Evolutionary conservation across 345 rosid genomes (phyloP).

Genomic region (Eucalyptus shirleyi): DNA sequence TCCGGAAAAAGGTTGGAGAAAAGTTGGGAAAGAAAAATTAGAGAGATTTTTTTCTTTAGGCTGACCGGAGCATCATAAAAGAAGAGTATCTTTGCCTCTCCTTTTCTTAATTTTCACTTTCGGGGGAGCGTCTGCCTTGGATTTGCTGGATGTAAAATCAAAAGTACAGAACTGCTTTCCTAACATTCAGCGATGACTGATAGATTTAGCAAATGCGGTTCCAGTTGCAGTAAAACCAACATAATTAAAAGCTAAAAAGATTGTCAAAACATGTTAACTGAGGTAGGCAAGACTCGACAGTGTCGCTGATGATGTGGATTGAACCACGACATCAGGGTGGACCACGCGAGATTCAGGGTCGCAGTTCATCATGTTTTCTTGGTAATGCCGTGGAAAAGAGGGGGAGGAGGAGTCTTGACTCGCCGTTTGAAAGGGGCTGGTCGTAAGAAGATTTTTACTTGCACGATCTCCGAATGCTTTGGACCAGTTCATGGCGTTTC

Average conservation of each 20-base stretch:
- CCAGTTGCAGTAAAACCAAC: not conserved
- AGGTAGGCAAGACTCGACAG: not conserved
- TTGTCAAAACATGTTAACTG: not conserved
- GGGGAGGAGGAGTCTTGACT: not conserved
- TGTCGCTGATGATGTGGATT: not conserved
- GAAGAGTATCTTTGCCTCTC: not conserved
- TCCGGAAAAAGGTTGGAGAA: not conserved
- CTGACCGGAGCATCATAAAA: not conserved
- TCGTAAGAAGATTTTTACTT: not conserved
- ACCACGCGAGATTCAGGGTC: not conserved
- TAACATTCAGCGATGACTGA: constrained; percentile 4
- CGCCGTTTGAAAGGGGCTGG: not conserved
- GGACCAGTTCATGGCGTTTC: not conserved
- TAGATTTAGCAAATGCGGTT: not conserved
- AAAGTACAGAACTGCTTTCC: constrained; percentile 3
- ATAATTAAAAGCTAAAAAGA: not conserved
- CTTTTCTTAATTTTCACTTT: not conserved
- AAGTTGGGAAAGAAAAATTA: not conserved
- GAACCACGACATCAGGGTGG: not conserved
- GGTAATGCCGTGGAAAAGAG: not conserved
- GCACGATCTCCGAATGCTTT: not conserved
- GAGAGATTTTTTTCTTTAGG: not conserved
- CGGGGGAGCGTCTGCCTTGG: constrained; percentile 11
- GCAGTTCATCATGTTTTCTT: not conserved
- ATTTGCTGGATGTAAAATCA: not conserved